A percentile compares a stretch with the other conserved stretches of the same genome.
Evolutionary conservation across 495 filamentous ascomycete genomes (phyloP).

Genomic region (Cercophora scortea): DNA sequence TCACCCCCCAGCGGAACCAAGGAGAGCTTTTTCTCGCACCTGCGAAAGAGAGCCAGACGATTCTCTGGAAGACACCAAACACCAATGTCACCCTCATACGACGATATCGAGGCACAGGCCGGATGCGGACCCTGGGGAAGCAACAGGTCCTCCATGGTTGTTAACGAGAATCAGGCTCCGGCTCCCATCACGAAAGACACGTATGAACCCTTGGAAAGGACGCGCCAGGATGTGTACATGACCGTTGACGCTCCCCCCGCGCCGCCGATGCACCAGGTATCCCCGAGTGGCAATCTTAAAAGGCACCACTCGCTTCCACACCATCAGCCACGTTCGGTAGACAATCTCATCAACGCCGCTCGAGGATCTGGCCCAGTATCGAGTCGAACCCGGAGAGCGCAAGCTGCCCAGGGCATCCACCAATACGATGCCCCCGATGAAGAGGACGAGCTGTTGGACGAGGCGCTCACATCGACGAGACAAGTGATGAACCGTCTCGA

Average conservation of each 20-base stretch:
- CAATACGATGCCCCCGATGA: constrained; percentile 95
- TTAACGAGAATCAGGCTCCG: constrained; percentile 51
- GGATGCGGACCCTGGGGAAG: constrained; percentile 82
- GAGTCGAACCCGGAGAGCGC: constrained; percentile 72
- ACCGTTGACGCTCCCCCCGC: constrained; percentile 50
- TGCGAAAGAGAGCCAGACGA: constrained; percentile 86
- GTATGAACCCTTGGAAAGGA: constrained; percentile 68
- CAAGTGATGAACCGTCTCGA: constrained; percentile 43
- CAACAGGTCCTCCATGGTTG: constrained; percentile 74
- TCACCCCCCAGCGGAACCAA: constrained; percentile 65
- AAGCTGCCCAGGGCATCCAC: constrained; percentile 67
- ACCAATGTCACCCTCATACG: constrained; percentile 60
- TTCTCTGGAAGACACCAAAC: constrained; percentile 85
- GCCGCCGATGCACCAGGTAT: constrained; percentile 44
- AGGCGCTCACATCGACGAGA: constrained; percentile 51
- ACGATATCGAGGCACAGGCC: constrained; percentile 86
- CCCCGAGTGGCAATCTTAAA: constrained; percentile 47
- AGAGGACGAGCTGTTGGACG: constrained; percentile 90
- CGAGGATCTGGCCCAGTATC: constrained; percentile 58
- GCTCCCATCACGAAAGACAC: constrained; percentile 48
- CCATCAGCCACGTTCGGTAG: constrained; percentile 55
- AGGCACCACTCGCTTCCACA: constrained; percentile 72
- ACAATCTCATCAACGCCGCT: constrained; percentile 50
- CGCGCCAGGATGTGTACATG: constrained; percentile 64
- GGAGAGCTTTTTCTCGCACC: constrained; percentile 95